phyloP scores from a whole-genome alignment of 345 rosid genomes.

The Combretum micranthum region DNA sequence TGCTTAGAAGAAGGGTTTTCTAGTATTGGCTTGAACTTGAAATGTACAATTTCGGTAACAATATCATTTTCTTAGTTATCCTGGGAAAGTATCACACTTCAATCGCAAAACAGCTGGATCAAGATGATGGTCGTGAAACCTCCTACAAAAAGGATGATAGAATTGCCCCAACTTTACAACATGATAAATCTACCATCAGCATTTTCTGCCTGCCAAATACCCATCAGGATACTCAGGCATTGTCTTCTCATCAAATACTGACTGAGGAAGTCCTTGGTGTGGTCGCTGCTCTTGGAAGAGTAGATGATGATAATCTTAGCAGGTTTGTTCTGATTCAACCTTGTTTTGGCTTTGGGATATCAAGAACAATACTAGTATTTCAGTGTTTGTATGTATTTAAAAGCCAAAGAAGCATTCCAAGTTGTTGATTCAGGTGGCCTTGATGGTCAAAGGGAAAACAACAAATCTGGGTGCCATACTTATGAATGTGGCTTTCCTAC shows the following conservation, averaged over 20 bases:
- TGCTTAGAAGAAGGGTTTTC: too few species aligned
- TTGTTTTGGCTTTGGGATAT: too few species aligned
- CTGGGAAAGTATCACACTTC: constrained; percentile 58
- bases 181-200: constrained; percentile 66
- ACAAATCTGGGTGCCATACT: too few species aligned
- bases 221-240: constrained; percentile 25
- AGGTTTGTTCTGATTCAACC: constrained; percentile 34
- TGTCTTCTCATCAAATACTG: constrained; percentile 26
- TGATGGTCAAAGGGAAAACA: too few species aligned
- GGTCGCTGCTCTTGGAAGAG: constrained; percentile 80
- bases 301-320: constrained; percentile 72
- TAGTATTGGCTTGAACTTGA: neutral
- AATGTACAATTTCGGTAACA: too few species aligned
- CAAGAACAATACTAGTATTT: too few species aligned
- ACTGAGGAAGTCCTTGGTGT: constrained; percentile 60
- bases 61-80: constrained; percentile 32
- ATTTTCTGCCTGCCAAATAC: constrained; percentile 48
- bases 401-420: too few species aligned
- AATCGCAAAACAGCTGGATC: constrained; percentile 11
- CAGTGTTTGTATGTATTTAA: too few species aligned
- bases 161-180: constrained; percentile 43
- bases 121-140: constrained; percentile 17
- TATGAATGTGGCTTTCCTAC: too few species aligned
- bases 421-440: too few species aligned
- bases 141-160: constrained; percentile 54